Percentiles rank a stretch among this genome's conserved stretches.
These are phyloP conservation scores for Penicillium olsonii DNA, from an alignment of 2,329 filamentous ascomycete species.

Conservation along the genomic window DNA sequence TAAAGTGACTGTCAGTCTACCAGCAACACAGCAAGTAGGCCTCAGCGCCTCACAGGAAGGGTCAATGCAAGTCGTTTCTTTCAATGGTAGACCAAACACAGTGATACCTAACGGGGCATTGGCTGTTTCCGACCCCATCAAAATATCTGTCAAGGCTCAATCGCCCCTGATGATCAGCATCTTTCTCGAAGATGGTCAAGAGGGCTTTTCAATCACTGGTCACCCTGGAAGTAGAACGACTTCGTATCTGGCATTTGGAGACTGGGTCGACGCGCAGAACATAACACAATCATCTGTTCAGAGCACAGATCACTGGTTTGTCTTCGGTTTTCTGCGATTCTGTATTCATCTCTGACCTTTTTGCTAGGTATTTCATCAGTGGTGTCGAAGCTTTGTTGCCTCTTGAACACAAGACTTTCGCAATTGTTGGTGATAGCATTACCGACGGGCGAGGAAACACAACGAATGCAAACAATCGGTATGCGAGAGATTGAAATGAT, in stretches of 20 bases:
- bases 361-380: conserved; percentile 60
- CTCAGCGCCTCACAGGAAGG: conserved; percentile 53
- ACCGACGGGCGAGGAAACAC: conserved; percentile 65
- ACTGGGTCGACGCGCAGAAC: conserved; percentile 54
- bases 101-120: conserved; percentile 59
- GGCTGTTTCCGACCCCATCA: conserved; percentile 62
- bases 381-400: conserved; percentile 59
- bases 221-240: conserved; percentile 67
- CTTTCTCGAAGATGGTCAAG: conserved; percentile 60
- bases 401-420: conserved; percentile 45
- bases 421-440: conserved; percentile 65
- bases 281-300: conserved; percentile 43
- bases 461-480: conserved; percentile 60
- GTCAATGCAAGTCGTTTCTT: conserved; percentile 59
- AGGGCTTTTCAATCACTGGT: conserved; percentile 59
- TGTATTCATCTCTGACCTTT: conserved; percentile 22
- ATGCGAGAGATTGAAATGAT: not conserved
- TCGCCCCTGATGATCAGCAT: conserved; percentile 60
- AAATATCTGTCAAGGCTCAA: conserved; percentile 54
- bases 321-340: not conserved
- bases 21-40: conserved; percentile 47
- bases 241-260: conserved; percentile 60
- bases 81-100: conserved; percentile 55
- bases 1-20: conserved; percentile 59
- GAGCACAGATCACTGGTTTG: conserved; percentile 47